Evolutionary conservation across 2,329 filamentous ascomycete species (phyloP).

Genomic region (Stylonectria norvegica): DNA sequence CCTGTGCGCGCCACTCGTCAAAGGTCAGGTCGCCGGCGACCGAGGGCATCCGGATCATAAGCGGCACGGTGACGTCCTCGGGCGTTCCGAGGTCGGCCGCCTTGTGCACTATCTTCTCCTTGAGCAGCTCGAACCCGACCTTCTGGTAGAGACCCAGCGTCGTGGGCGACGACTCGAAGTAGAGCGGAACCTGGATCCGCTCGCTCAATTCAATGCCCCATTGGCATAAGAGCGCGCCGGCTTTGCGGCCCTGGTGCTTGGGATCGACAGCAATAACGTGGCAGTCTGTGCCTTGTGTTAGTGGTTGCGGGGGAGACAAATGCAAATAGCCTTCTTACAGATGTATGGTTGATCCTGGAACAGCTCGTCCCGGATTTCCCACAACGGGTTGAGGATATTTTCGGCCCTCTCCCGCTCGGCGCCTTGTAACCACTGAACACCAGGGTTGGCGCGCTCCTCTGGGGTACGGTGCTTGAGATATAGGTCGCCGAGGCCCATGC

Average conservation of each 20-base stretch:
- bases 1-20: conserved; percentile 30
- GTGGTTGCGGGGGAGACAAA: not conserved
- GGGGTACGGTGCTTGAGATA: conserved; percentile 36
- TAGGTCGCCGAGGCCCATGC: conserved; percentile 46
- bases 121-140: conserved; percentile 41
- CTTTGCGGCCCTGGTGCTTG: conserved; percentile 40
- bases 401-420: conserved; percentile 42
- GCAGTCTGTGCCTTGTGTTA: conserved; percentile 26
- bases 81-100: conserved; percentile 33
- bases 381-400: conserved; percentile 38
- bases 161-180: conserved; percentile 45
- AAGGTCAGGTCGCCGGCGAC: conserved; percentile 32
- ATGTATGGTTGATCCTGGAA: conserved; percentile 39
- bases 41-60: conserved; percentile 42
- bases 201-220: conserved; percentile 39
- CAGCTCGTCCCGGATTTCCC: conserved; percentile 39
- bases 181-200: conserved; percentile 38
- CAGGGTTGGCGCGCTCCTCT: conserved; percentile 42
- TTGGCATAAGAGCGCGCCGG: conserved; percentile 40
- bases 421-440: conserved; percentile 45
- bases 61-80: conserved; percentile 36
- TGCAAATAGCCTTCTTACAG: conserved; percentile 31
- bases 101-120: conserved; percentile 39
- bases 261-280: conserved; percentile 46
- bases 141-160: conserved; percentile 43